Percentiles rank a stretch among this genome's conserved stretches.
Evolutionary conservation across 2,329 filamentous ascomycete genomes (phyloP).

Genomic region (Gnomoniopsis smithogilvyi): DNA sequence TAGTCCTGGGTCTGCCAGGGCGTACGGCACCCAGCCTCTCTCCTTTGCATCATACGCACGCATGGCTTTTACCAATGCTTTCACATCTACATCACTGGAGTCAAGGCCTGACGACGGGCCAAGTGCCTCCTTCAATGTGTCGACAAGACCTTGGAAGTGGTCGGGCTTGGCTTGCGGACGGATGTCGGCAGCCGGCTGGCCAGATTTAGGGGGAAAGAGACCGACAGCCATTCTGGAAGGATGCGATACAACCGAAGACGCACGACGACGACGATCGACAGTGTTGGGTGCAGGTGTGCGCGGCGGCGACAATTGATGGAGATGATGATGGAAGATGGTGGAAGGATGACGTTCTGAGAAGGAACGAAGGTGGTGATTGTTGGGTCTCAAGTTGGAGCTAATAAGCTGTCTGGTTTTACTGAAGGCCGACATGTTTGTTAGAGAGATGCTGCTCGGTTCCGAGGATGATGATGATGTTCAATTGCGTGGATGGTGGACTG

Average conservation of each 20-base stretch:
- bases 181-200: not conserved
- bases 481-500: not conserved
- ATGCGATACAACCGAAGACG: constrained; percentile 3
- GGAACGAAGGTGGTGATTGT: not conserved
- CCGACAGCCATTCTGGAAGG: constrained; percentile 25
- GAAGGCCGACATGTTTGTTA: not conserved
- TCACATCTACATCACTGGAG: constrained; percentile 76
- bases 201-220: constrained; percentile 12
- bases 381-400: not conserved
- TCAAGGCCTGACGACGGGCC: constrained; percentile 79
- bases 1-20: constrained; percentile 65
- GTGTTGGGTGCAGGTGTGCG: not conserved
- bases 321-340: not conserved
- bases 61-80: constrained; percentile 71
- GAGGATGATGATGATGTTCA: not conserved
- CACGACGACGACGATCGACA: constrained; percentile 1
- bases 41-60: constrained; percentile 66
- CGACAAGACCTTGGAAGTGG: constrained; percentile 67
- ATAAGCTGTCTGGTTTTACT: not conserved
- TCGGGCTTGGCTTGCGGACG: constrained; percentile 17
- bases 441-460: not conserved
- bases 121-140: constrained; percentile 69
- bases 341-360: not conserved
- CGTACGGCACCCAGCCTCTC: constrained; percentile 71
- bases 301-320: not conserved